Conservation (phyloP, 208 protist species). For the Wallacemonas sp. region DNA sequence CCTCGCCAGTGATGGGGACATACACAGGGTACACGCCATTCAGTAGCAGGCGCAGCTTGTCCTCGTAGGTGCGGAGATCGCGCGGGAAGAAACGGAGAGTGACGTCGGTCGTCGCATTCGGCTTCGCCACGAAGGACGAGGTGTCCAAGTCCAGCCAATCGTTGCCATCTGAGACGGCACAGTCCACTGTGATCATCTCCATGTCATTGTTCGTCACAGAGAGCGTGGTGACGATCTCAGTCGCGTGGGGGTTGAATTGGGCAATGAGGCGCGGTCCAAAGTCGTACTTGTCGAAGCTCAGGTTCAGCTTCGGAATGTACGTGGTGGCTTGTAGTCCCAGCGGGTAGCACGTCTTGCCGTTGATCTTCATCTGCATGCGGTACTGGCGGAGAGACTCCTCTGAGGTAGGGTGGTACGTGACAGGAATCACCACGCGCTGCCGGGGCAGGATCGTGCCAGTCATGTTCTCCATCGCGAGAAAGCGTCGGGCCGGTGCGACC, state of each 20-base stretch:
- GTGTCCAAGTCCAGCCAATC: conserved; percentile 85
- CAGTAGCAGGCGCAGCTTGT: conserved; percentile 91
- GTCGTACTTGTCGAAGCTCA: conserved; percentile 86
- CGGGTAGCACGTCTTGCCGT: conserved; percentile 77
- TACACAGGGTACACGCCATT: conserved; percentile 90
- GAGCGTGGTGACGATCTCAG: conserved; percentile 49
- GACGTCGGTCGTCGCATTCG: conserved; percentile 71
- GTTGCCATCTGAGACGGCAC: conserved; percentile 69
- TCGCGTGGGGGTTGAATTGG: conserved; percentile 41
- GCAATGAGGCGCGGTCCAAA: conserved; percentile 93
- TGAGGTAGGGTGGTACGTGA: conserved; percentile 82
- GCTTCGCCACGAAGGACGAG: conserved; percentile 81
- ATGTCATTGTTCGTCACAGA: conserved; percentile 91
- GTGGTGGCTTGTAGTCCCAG: conserved; percentile 77
- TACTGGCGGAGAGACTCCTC: conserved; percentile 75
- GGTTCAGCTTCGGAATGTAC: conserved; percentile 85
- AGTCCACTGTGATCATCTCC: conserved; percentile 86
- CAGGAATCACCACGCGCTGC: conserved; percentile 56
- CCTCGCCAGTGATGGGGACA: conserved; percentile 89
- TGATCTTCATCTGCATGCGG: conserved; percentile 79
- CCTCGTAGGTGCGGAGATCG: conserved; percentile 82
- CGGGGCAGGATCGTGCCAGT: conserved; percentile 71
- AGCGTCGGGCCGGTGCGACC: conserved; percentile 36
- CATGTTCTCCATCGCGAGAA: conserved; percentile 52
- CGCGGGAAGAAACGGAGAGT: conserved; percentile 86